These are phyloP conservation scores for Aspergillus terreus DNA, from an alignment of 2,329 filamentous ascomycete species.

Conservation along the genomic window DNA sequence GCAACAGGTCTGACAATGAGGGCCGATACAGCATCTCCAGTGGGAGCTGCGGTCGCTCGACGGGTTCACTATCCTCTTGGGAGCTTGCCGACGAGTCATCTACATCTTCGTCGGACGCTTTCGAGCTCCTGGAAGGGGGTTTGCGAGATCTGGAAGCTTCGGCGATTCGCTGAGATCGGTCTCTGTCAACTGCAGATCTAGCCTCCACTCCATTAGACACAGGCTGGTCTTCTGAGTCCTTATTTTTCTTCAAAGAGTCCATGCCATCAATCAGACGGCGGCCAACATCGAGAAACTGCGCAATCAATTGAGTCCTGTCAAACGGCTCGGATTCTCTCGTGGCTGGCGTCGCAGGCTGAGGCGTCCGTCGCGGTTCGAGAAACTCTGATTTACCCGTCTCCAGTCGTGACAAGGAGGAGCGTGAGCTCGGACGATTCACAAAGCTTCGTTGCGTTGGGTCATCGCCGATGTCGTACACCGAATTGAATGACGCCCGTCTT, in stretches of 20 bases:
- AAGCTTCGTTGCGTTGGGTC: slow-evolving; percentile 47
- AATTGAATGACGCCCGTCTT: slow-evolving; percentile 55
- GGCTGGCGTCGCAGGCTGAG: slow-evolving; percentile 10
- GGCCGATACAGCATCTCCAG: slow-evolving; percentile 45
- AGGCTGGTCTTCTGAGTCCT: slow-evolving; percentile 9
- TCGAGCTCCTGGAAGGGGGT: slow-evolving; percentile 18
- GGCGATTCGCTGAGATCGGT: slow-evolving; percentile 27
- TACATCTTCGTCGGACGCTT: slow-evolving; percentile 19
- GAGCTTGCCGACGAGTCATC: slow-evolving; percentile 18
- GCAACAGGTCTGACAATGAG: slow-evolving; percentile 48
- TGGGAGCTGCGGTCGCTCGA: slow-evolving; percentile 27
- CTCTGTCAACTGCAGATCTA: slow-evolving; percentile 26
- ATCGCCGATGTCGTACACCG: slow-evolving; percentile 48
- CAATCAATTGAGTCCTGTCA: slow-evolving; percentile 35
- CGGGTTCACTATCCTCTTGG: slow-evolving; percentile 18
- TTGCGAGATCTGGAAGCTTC: slow-evolving; percentile 17
- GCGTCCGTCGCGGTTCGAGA: slow-evolving; percentile 17
- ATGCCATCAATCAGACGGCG: slow-evolving; percentile 33
- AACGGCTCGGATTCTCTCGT: slow-evolving; percentile 18
- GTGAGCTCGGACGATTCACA: slow-evolving; percentile 38
- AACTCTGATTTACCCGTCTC: slow-evolving; percentile 37
- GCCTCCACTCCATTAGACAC: slow-evolving; percentile 24
- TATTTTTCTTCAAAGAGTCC: slow-evolving; percentile 21
- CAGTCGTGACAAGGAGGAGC: slow-evolving; percentile 42
- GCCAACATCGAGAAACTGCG: slow-evolving; percentile 38